Conservation (phyloP, 169 alveolate genomes). For the Cryptosporidium andersoni region DNA sequence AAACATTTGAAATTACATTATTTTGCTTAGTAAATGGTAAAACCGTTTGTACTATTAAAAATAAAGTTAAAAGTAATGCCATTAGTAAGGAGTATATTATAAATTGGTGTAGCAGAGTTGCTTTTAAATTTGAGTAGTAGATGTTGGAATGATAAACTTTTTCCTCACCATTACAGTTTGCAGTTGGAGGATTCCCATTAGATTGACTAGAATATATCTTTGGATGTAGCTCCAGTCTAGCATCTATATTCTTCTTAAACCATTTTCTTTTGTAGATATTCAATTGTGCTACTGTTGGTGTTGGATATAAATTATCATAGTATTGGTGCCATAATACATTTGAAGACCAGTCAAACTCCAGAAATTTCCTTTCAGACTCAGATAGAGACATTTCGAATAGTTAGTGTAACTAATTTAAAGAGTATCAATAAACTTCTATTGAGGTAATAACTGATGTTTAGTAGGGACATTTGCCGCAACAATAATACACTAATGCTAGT, state of each 20-base stretch:
- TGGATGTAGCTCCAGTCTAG: constrained; percentile 22
- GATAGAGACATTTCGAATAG: no score
- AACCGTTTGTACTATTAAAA: constrained; percentile 1
- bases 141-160: background rate
- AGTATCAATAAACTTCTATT: no score
- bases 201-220: background rate
- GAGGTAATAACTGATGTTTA: no score
- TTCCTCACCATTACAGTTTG: no score
- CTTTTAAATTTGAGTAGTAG: background rate
- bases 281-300: constrained; percentile 51
- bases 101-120: constrained; percentile 6
- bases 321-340: constrained; percentile 60
- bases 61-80: constrained; percentile 9
- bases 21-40: constrained; percentile 3
- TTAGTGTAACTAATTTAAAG: no score
- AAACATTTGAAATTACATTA: background rate
- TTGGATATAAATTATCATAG: constrained; percentile 55
- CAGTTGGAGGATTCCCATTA: no score
- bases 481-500: no score
- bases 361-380: constrained; percentile 24
- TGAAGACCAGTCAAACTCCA: constrained; percentile 43
- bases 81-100: constrained; percentile 21
- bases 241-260: constrained; percentile 50
- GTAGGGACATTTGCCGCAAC: no score
- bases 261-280: constrained; percentile 42